Evolutionary conservation across 495 filamentous ascomycete species (phyloP), one percentile per base, ranked within the genome.

Genomic region (Margaritispora aquatica): DNA sequence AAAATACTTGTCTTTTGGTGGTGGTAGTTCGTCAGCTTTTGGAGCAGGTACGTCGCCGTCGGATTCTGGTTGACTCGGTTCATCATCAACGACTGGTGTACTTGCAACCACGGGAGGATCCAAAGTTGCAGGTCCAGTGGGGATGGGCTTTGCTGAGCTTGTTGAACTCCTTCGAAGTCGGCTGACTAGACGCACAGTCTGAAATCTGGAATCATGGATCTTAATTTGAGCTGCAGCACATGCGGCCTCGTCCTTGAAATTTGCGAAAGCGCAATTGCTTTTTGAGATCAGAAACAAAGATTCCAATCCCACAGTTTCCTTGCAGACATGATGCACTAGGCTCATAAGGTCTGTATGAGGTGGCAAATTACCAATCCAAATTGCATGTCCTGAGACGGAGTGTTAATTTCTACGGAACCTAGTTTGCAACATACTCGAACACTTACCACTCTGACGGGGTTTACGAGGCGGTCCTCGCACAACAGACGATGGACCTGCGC

Each of bases 181-280:
- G 68, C 94, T 96, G n/a, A 97, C 92, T n/a, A 98, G 77, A 20
- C 90, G 82, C 19, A 92, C 86, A 0, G 89, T 88, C 58, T 93
- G 84, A 63, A 98, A 97, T 56, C 86, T 84, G 1, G 91, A 96
- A 64, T 97, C 92, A 68, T 98, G 91, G 50, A 98, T 90, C 58
- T 90, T 85, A 20, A 78, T 77, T 77, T 96, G 84, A 1, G 94
- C 94, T 2, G 85, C 83, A 22, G 80, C 73, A 68, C 90, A 96
- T 20, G 87, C 83, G 13, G 72, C 74, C 61, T 96, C 94, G 46
- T 88, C 89, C 60, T 85, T 87, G 67, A 96, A 98, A 67, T 98
- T 98, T 66, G 96, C 89, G 77, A 98, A 98, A 0, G 92, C 94
- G 68, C 94, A 98, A 66, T 96, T 97, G 71, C 91, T 97, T 70